Conservation (phyloP, 352 stramenopile species). For the Globisporangium iwayamae region DNA sequence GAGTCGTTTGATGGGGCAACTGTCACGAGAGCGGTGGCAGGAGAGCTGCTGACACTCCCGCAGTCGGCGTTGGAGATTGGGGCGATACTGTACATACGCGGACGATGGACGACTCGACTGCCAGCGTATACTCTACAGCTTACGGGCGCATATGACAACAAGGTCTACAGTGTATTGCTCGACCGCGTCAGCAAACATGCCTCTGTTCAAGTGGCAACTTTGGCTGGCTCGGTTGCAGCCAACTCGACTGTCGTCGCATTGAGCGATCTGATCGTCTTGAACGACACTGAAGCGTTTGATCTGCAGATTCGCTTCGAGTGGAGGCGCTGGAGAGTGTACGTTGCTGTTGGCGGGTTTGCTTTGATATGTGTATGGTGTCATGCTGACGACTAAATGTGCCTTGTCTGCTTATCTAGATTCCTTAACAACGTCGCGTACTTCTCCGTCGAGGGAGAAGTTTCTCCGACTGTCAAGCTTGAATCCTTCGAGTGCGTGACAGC, state of each 20-base stretch:
- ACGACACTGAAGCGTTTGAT: conserved; percentile 15
- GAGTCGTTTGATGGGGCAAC: neutral
- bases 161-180: conserved; percentile 4
- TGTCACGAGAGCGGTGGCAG: neutral
- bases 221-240: neutral
- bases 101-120: conserved; percentile 10
- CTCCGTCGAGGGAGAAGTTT: conserved; percentile 6
- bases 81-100: conserved; percentile 17
- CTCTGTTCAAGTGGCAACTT: neutral
- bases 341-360: neutral
- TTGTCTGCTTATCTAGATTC: neutral
- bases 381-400: neutral
- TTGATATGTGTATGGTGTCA: neutral
- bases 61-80: conserved; percentile 4
- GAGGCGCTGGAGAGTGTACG: conserved; percentile 19
- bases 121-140: conserved; percentile 7
- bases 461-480: neutral
- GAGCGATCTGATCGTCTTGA: conserved; percentile 8
- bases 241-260: neutral
- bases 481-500: conserved; percentile 20
- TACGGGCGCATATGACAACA: neutral
- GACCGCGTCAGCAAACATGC: conserved; percentile 3
- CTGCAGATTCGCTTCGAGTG: conserved; percentile 17
- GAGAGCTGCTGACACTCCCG: conserved; percentile 4
- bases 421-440: conserved; percentile 8